Percentiles rank a stretch among this genome's conserved stretches.
Conservation (phyloP, 2,329 filamentous ascomycete genomes). For the Fusarium sp. region DNA sequence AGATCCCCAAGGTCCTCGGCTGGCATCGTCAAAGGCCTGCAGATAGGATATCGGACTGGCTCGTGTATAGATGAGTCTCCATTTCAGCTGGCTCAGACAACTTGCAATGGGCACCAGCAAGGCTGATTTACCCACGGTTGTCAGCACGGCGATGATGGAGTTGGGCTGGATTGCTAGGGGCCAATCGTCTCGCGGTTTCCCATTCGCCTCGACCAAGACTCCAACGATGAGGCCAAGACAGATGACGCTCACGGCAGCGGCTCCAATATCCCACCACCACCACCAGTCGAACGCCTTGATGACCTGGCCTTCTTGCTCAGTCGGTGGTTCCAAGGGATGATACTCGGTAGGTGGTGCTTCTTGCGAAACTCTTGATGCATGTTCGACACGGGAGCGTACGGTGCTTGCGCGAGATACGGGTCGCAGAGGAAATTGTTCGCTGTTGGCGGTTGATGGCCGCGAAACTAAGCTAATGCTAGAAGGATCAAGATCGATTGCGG, state of each 20-base stretch:
- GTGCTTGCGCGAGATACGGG: not conserved
- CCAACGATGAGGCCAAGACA: not conserved
- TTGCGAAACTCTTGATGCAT: not conserved
- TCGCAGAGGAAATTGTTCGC: not conserved
- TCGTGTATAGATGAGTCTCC: not conserved
- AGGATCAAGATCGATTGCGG: not conserved
- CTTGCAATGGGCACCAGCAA: not conserved
- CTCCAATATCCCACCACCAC: not conserved
- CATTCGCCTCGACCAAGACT: not conserved
- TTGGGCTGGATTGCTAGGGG: not conserved
- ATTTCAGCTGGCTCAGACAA: not conserved
- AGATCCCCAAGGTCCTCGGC: not conserved
- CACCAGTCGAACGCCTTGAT: not conserved
- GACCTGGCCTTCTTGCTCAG: not conserved
- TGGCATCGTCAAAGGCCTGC: not conserved
- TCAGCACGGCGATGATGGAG: not conserved
- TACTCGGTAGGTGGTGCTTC: not conserved
- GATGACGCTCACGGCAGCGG: not conserved
- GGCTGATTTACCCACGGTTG: not conserved
- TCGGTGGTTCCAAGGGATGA: not conserved
- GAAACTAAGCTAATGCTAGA: not conserved
- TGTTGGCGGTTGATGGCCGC: not conserved
- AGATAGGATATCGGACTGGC: not conserved
- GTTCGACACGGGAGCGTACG: not conserved
- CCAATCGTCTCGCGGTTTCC: not conserved